phyloP scores from a whole-genome alignment of 2,329 filamentous ascomycete species.

The Colletotrichum sp. region DNA sequence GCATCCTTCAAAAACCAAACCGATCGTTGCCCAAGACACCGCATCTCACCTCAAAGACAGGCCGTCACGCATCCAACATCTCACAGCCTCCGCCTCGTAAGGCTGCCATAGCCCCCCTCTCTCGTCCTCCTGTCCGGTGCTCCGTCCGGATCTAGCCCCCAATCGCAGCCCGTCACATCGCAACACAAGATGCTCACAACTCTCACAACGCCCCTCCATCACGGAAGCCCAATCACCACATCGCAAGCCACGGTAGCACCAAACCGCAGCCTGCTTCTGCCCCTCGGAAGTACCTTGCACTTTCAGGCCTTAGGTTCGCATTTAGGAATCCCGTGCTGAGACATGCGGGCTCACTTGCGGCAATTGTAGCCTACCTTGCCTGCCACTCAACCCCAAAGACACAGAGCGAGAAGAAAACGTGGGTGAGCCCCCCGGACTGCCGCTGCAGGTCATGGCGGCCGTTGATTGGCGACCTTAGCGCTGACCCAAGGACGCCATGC shows the following conservation, averaged over 20 bases:
- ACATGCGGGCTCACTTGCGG: neutral
- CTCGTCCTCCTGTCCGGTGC: neutral
- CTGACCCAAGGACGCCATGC: neutral
- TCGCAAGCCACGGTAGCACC: neutral
- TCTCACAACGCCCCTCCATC: neutral
- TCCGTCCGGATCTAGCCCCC: neutral
- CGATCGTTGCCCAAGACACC: neutral
- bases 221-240: neutral
- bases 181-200: neutral
- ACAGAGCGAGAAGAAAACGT: neutral
- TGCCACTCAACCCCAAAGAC: neutral
- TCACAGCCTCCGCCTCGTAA: neutral
- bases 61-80: neutral
- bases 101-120: neutral
- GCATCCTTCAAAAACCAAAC: neutral
- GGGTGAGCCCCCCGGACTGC: neutral
- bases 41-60: neutral
- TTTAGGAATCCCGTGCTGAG: neutral
- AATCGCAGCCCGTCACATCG: neutral
- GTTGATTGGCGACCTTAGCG: slow-evolving; percentile 11
- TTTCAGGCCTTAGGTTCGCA: neutral
- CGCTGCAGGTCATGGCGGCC: neutral
- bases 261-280: neutral
- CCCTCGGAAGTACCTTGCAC: neutral
- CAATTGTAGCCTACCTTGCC: neutral